Evolutionary conservation across 106 monocot species (phyloP), one percentile per base, ranked within the genome.

Genomic region (Dioscorea zingiberensis): DNA sequence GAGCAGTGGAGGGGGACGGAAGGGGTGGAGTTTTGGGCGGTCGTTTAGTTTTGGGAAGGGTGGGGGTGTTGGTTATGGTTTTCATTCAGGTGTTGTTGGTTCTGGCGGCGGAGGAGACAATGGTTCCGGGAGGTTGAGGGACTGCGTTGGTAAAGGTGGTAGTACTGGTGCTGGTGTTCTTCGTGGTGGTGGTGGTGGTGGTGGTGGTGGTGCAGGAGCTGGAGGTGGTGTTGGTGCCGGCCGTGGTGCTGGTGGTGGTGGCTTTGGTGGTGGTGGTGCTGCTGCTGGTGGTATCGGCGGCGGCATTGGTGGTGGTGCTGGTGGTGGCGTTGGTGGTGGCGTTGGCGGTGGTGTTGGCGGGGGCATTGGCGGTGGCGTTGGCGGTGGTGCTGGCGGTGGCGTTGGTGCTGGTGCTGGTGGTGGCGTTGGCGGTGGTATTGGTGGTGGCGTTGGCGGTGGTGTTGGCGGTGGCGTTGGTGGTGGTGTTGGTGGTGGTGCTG

Each of bases 201-300:
- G n/a, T n/a, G n/a, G n/a, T n/a, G n/a, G 38, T 38, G 30, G 30
- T 30, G 30, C 30, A 30, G 30, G 51, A 14, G 38, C 14, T 19
- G 69, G 76, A 2, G 63, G 69, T 22, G 75, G 60, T 1, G 18
- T 47, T 17, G 77, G 77, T 25, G 59, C 58, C 3, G 70, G 64
- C 7, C 5, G 21, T 24, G 73, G 76, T n/a, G 76, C 57, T 1
- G 13, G 13, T 46, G 76, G 69, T 17, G 27, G 44, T n/a, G 69
- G 62, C 64, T 63, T 6, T n/a, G n/a, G n/a, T 38, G 38, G 38
- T 7, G 45, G 8, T 2, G 58, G 73, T 44, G 63, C 21, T 16
- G 64, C 32, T 18, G 48, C 51, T 25, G 73, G 65, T 17, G 67
- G 32, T 0, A 21, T 2, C 2, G 55, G 67, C 2, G 67, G 67